Evolutionary conservation across 1,284 basidiomycete species (phyloP).

Genomic region (Trametes sp.): DNA sequence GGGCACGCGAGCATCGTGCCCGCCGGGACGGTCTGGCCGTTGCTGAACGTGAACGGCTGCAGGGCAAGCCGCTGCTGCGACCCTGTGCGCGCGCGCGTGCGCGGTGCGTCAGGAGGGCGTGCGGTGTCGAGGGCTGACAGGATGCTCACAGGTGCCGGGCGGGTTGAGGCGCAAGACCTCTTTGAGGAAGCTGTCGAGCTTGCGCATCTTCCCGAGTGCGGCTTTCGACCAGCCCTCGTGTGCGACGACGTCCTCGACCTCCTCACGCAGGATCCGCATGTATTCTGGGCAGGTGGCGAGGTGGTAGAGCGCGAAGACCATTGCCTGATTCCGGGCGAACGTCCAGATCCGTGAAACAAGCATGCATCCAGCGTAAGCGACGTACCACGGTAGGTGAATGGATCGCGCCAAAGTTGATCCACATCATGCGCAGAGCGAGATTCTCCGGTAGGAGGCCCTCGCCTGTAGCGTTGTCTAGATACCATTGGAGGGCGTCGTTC

Average conservation of each 20-base stretch:
- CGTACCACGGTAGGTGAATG: constrained; percentile 24
- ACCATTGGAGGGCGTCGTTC: neutral
- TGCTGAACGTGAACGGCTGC: constrained; percentile 34
- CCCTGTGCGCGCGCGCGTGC: neutral
- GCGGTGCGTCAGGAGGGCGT: neutral
- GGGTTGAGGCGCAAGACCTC: constrained; percentile 47
- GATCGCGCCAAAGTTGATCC: constrained; percentile 21
- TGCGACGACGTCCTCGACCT: constrained; percentile 46
- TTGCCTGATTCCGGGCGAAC: constrained; percentile 11
- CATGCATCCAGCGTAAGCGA: too few species aligned
- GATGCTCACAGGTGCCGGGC: neutral
- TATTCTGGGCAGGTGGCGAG: constrained; percentile 50
- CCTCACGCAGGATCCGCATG: constrained; percentile 50
- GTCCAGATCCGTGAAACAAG: too few species aligned
- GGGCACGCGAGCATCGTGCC: constrained; percentile 1
- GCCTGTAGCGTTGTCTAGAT: neutral
- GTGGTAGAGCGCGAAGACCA: constrained; percentile 38
- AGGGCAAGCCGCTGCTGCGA: neutral
- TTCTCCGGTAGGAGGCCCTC: neutral
- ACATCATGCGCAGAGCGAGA: constrained; percentile 13
- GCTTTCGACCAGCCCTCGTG: constrained; percentile 53
- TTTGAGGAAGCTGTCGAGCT: constrained; percentile 59
- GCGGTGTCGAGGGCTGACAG: neutral
- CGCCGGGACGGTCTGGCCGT: constrained; percentile 24
- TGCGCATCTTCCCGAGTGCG: constrained; percentile 50